phyloP scores from a whole-genome alignment of 2,329 filamentous ascomycete species.

The Trichoderma sp. region DNA sequence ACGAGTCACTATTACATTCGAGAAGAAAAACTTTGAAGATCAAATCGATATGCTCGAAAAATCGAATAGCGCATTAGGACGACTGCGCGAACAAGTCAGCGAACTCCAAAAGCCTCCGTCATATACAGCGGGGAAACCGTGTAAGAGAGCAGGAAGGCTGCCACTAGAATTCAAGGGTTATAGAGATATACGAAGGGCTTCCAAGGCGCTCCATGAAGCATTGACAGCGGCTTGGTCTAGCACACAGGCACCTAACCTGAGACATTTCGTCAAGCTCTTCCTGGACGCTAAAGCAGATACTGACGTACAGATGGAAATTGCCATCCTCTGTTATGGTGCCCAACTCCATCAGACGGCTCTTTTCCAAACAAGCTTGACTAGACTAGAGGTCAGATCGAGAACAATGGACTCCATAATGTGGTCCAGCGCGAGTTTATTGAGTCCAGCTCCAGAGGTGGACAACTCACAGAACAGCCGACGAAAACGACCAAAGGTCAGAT shows the following conservation, averaged over 20 bases:
- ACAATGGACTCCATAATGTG: neutral
- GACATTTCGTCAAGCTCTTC: constrained; percentile 1
- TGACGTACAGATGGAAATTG: neutral
- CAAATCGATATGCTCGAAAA: neutral
- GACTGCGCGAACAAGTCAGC: neutral
- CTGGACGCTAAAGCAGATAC: neutral
- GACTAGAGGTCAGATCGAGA: neutral
- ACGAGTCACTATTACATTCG: neutral
- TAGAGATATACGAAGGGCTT: neutral
- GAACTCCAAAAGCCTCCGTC: neutral
- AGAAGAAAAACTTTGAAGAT: neutral
- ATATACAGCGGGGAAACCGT: neutral
- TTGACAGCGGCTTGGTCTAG: neutral
- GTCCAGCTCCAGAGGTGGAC: neutral
- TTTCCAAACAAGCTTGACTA: neutral
- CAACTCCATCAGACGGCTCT: neutral
- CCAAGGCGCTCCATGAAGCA: neutral
- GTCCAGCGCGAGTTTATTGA: neutral
- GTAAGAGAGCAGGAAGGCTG: neutral
- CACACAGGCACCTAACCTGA: neutral
- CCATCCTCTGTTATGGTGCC: neutral
- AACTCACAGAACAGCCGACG: neutral
- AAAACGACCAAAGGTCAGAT: neutral
- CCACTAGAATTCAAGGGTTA: neutral
- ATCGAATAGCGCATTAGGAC: neutral